These are phyloP conservation scores for Metrosideros polymorpha DNA, from an alignment of 441 rosid species.

Conservation along the genomic window DNA sequence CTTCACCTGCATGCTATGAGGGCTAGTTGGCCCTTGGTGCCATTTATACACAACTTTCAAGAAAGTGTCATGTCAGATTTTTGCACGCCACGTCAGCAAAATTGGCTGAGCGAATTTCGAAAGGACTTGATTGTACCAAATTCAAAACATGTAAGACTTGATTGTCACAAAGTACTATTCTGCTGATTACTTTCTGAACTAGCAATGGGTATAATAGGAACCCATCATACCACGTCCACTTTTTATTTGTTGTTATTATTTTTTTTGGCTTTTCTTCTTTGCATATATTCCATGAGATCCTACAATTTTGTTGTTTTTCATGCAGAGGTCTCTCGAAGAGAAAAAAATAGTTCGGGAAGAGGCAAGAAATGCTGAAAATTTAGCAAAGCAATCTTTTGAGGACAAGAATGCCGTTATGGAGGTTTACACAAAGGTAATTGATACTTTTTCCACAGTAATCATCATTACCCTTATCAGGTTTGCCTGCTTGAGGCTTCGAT, in stretches of 20 bases:
- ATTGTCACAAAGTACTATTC: background rate
- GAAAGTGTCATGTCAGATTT: background rate
- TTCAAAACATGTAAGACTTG: background rate
- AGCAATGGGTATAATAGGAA: background rate
- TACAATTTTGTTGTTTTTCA: background rate
- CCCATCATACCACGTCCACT: background rate
- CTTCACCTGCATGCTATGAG: background rate
- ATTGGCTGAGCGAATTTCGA: background rate
- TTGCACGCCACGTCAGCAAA: background rate
- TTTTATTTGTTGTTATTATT: background rate
- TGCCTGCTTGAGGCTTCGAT: background rate
- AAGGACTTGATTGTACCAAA: background rate
- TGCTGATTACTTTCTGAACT: background rate
- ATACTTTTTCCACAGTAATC: background rate
- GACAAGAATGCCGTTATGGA: slow-evolving; percentile 56
- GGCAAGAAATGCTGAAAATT: slow-evolving; percentile 60
- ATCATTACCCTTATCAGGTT: background rate
- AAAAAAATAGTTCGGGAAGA: slow-evolving; percentile 54
- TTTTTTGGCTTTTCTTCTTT: background rate
- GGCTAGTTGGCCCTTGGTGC: background rate
- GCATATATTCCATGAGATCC: background rate
- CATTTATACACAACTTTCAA: background rate
- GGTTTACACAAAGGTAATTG: slow-evolving; percentile 62
- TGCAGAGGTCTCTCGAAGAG: slow-evolving; percentile 76
- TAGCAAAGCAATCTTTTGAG: slow-evolving; percentile 55